Conservation (phyloP, 2,329 filamentous ascomycete species). For the Hymenoscyphus salicellus region DNA sequence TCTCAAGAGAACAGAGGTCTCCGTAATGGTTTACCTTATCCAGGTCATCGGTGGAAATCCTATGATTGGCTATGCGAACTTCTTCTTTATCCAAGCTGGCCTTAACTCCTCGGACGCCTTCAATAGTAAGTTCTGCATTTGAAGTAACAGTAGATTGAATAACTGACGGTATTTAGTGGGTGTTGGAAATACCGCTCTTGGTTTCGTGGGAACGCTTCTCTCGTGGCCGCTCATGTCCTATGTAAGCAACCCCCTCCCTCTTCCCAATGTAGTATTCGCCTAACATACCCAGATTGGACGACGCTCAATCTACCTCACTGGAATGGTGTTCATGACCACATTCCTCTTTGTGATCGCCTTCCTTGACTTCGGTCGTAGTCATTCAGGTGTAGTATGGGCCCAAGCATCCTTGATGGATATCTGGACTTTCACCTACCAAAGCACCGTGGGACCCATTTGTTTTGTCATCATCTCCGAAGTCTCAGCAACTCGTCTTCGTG, state of each 20-base stretch:
- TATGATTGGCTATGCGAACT: conserved; percentile 48
- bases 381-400: conserved; percentile 34
- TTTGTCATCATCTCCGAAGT: conserved; percentile 12
- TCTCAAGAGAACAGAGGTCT: conserved; percentile 51
- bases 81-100: conserved; percentile 50
- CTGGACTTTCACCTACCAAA: conserved; percentile 42
- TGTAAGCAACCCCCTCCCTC: conserved; percentile 46
- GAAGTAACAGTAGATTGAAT: conserved; percentile 39
- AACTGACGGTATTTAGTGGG: conserved; percentile 45
- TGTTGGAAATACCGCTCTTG: conserved; percentile 45
- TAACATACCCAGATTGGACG: conserved; percentile 52
- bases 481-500: conserved; percentile 16
- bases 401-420: conserved; percentile 35
- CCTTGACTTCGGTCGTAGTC: conserved; percentile 21
- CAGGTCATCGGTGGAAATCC: conserved; percentile 24
- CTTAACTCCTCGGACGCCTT: conserved; percentile 53
- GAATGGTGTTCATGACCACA: conserved; percentile 50
- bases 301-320: conserved; percentile 61
- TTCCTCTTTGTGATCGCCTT: conserved; percentile 51
- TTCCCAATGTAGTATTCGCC: conserved; percentile 39
- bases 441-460: conserved; percentile 18
- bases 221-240: conserved; percentile 49
- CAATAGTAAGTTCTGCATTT: conserved; percentile 53
- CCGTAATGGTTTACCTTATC: conserved; percentile 48
- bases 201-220: conserved; percentile 49